Evolutionary conservation across 2,329 filamentous ascomycete species (phyloP), one percentile per base, ranked within the genome.

Genomic region (Sporothrix curviconia): DNA sequence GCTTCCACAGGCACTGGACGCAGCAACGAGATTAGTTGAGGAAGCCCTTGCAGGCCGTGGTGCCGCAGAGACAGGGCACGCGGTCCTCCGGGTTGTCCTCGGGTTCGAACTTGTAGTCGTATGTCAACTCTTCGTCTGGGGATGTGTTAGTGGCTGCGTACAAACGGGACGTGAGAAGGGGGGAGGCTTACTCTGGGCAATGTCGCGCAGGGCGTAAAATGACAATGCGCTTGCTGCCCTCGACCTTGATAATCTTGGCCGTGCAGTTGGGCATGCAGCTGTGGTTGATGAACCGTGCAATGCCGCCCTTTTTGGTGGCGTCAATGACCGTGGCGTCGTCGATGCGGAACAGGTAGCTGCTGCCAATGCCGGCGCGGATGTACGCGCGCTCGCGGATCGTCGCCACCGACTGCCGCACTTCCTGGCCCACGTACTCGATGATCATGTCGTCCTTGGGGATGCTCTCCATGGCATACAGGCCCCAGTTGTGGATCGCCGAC

Each of bases 31-130:
- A 63, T 83, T 80, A 99, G 75, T 99, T 99, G 74, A 99, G 89
- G 78, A 97, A 99, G 62, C 94, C 94, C 79, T 99, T 99, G 78
- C 94, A 99, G 49, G 90, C 91, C 30, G 92, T 85, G 43, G 92
- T 96, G 60, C 94, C 94, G 72, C 94, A 99, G 52, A 99, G 85
- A 77, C 94, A 99, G 52, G 94, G 94, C 66, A 99, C 96, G 63
- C 94, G 90, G 72, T 99, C 94, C 62, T 91, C 83, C 65, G 90
- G 95, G 67, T 91, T 91, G 68, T 95, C 90, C 74, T 99, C 94
- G 66, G 94, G 89, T 77, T 99, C 94, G 72, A 99, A 99, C 74
- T 99, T 99, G 82, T 99, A 99, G 77, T 99, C 94, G 76, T 99
- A 99, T 2, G 94, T 99, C 71, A 99, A 85, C 78, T 99, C 94